Evolutionary conservation across 352 stramenopile genomes (phyloP).

Genomic region (Globisporangium nodosum): DNA sequence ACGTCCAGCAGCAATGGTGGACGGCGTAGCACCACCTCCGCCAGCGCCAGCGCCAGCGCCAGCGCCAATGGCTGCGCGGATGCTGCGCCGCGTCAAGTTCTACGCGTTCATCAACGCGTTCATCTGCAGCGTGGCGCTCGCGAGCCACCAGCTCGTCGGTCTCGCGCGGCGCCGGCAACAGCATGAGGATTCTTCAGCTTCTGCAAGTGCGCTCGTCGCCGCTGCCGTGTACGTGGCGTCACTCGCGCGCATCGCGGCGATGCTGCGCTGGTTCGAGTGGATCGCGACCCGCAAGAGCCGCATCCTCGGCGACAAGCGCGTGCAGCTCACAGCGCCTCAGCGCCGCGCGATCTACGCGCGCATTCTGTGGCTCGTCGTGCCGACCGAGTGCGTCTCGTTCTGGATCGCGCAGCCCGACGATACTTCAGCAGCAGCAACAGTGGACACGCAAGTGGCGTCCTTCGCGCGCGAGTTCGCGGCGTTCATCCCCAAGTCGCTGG

Average conservation of each 20-base stretch:
- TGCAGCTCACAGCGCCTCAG: slow-evolving; percentile 35
- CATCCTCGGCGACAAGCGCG: slow-evolving; percentile 60
- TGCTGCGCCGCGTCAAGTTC: slow-evolving; percentile 64
- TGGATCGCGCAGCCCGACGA: slow-evolving; percentile 23
- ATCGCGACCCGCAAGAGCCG: slow-evolving; percentile 63
- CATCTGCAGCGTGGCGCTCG: slow-evolving; percentile 49
- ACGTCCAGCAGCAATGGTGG: background rate
- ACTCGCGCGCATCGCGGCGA: slow-evolving; percentile 49
- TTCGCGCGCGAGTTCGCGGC: slow-evolving; percentile 29
- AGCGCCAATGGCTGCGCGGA: background rate
- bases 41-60: background rate
- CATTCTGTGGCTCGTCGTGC: slow-evolving; percentile 60
- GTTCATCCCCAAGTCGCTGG: slow-evolving; percentile 83
- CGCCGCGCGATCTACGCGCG: slow-evolving; percentile 44
- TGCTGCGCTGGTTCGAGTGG: slow-evolving; percentile 79
- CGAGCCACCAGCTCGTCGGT: slow-evolving; percentile 22
- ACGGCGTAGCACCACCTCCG: background rate
- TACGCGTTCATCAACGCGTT: slow-evolving; percentile 82
- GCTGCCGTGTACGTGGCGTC: slow-evolving; percentile 32
- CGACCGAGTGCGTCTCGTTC: slow-evolving; percentile 67
- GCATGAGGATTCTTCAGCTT: background rate
- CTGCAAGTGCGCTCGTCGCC: background rate
- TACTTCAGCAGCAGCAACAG: background rate
- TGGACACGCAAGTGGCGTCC: slow-evolving; percentile 13
- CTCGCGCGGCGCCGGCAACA: background rate